These are phyloP conservation scores for Rhizophagus prolifer DNA, from an alignment of 192 early-diverging fungal species.

Conservation along the genomic window DNA sequence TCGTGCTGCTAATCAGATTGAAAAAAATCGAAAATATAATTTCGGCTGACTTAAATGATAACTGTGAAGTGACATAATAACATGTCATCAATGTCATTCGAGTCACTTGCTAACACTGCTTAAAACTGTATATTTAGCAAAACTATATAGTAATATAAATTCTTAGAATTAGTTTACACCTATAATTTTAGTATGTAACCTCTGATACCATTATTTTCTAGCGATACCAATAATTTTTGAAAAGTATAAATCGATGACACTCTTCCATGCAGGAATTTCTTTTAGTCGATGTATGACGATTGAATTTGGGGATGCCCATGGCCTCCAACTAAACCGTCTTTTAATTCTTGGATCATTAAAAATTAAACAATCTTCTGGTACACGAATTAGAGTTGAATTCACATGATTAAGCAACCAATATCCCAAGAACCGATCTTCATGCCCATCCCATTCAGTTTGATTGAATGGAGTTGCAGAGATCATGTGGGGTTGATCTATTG, in stretches of 20 bases:
- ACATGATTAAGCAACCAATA: constrained; percentile 36
- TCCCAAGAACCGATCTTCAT: constrained; percentile 39
- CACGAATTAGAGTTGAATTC: background rate
- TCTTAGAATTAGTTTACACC: too few relatives aligned
- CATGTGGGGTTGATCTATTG: constrained; percentile 34
- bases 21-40: too few relatives aligned
- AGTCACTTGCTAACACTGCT: too few relatives aligned
- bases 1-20: too few relatives aligned
- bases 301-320: constrained; percentile 6
- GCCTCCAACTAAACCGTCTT: background rate
- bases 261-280: background rate
- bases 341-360: constrained; percentile 10
- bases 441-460: constrained; percentile 28
- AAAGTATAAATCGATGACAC: constrained; percentile 17
- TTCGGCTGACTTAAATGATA: too few relatives aligned
- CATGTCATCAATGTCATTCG: too few relatives aligned
- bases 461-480: constrained; percentile 29
- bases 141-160: too few relatives aligned
- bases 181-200: too few relatives aligned
- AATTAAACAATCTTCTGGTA: constrained; percentile 18
- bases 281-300: constrained; percentile 20
- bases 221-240: background rate
- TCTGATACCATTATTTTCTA: too few relatives aligned
- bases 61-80: too few relatives aligned
- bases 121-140: too few relatives aligned